Evolutionary conservation across 768 basidiomycete species (phyloP).

Genomic region (Boletus vermiculosoides): DNA sequence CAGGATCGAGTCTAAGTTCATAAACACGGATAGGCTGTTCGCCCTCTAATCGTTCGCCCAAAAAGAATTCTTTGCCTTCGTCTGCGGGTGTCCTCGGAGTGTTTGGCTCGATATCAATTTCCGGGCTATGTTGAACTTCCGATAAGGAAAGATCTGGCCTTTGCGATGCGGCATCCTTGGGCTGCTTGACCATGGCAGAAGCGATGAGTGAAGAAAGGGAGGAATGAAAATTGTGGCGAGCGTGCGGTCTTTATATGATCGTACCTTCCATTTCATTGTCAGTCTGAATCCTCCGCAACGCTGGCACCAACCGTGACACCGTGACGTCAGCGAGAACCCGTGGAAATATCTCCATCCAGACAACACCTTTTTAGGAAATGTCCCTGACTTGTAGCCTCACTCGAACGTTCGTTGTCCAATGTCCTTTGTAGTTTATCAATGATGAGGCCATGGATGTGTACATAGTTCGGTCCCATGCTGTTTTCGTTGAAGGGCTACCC

Average conservation of each 20-base stretch:
- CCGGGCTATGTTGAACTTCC: not conserved
- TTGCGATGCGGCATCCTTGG: not conserved
- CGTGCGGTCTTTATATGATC: slow-evolving; percentile 12
- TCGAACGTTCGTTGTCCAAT: too few species aligned
- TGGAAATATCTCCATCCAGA: not conserved
- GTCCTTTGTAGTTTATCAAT: too few species aligned
- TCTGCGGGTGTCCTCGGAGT: slow-evolving; percentile 91
- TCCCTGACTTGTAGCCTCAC: not conserved
- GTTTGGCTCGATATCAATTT: slow-evolving; percentile 26
- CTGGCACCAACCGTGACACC: slow-evolving; percentile 10
- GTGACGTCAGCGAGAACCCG: slow-evolving; percentile 17
- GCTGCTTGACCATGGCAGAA: slow-evolving; percentile 16
- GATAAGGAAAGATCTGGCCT: slow-evolving; percentile 20
- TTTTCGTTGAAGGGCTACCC: not conserved
- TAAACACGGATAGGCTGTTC: slow-evolving; percentile 78
- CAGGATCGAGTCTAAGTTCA: slow-evolving; percentile 80
- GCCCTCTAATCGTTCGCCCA: slow-evolving; percentile 47
- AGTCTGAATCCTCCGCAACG: not conserved
- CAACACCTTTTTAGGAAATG: not conserved
- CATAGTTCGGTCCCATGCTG: not conserved
- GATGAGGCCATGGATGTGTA: too few species aligned
- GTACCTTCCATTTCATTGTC: slow-evolving; percentile 13
- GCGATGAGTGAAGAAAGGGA: not conserved
- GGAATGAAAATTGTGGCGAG: slow-evolving; percentile 1
- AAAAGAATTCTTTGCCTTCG: slow-evolving; percentile 88